A percentile compares a stretch with the other conserved stretches of the same genome.
phyloP scores from a whole-genome alignment of 495 filamentous ascomycete species.

The Trichoderma gamsii region DNA sequence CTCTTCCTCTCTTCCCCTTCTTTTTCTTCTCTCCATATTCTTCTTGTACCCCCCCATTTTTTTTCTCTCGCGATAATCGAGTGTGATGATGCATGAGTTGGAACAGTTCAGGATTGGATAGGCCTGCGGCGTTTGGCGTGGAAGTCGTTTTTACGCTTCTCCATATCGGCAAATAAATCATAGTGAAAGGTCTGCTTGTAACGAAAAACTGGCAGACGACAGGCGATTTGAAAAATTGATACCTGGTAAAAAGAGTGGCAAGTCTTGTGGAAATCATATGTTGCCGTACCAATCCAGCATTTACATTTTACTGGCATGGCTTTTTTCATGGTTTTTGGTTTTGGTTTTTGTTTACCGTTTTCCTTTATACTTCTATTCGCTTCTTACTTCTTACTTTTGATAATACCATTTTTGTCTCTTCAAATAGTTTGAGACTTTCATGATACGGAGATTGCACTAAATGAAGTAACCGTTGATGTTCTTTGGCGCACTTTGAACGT shows the following conservation, averaged over 20 bases:
- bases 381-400: not conserved
- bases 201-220: constrained; percentile 11
- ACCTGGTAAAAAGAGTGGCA: constrained; percentile 7
- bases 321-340: not conserved
- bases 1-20: not conserved
- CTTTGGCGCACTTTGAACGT: too few species aligned
- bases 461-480: not conserved
- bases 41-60: not conserved
- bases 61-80: not conserved
- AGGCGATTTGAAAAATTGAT: constrained; percentile 7
- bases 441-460: not conserved
- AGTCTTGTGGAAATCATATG: not conserved
- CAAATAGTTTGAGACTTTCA: too few species aligned
- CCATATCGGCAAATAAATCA: constrained; percentile 9
- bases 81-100: constrained; percentile 13
- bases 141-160: constrained; percentile 13
- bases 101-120: constrained; percentile 11
- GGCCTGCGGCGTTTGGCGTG: constrained; percentile 14
- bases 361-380: too few species aligned
- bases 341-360: not conserved
- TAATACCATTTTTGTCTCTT: not conserved
- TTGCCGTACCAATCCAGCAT: constrained; percentile 8
- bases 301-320: constrained; percentile 2
- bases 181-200: constrained; percentile 7
- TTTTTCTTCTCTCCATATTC: not conserved